Percentiles rank a stretch among this genome's conserved stretches.
These are phyloP conservation scores for Stemphylium beticola DNA, from an alignment of 2,329 filamentous ascomycete species.

Conservation along the genomic window DNA sequence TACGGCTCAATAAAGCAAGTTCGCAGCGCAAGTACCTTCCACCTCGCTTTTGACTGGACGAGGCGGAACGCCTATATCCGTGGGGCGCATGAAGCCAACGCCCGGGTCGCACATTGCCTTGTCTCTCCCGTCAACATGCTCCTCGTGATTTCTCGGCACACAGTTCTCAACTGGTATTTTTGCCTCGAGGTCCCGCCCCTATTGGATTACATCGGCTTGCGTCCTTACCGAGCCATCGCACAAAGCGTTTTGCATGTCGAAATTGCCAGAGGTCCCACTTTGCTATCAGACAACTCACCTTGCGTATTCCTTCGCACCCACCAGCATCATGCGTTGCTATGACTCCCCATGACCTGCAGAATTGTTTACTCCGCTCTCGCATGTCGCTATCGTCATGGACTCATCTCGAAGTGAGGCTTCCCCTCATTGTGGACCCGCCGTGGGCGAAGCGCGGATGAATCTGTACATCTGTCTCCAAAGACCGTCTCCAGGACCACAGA, in stretches of 20 bases:
- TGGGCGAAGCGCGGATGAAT: slow-evolving; percentile 2
- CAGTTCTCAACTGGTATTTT: slow-evolving; percentile 46
- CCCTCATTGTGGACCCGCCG: slow-evolving; percentile 1
- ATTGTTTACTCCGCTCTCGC: slow-evolving; percentile 38
- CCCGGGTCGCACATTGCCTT: slow-evolving; percentile 29
- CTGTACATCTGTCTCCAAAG: slow-evolving; percentile 11
- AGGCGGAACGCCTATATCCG: slow-evolving; percentile 41
- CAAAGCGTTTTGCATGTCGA: slow-evolving; percentile 34
- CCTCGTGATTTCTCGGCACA: slow-evolving; percentile 45
- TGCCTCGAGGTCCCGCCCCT: slow-evolving; percentile 22
- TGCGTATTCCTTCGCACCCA: slow-evolving; percentile 39
- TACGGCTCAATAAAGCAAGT: slow-evolving; percentile 37
- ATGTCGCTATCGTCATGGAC: slow-evolving; percentile 9
- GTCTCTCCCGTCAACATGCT: slow-evolving; percentile 37
- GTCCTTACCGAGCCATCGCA: slow-evolving; percentile 37
- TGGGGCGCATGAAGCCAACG: slow-evolving; percentile 42
- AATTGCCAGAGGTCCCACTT: slow-evolving; percentile 33
- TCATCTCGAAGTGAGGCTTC: slow-evolving; percentile 4
- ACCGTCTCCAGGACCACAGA: slow-evolving; percentile 1
- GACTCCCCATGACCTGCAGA: slow-evolving; percentile 32
- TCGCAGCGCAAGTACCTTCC: slow-evolving; percentile 28
- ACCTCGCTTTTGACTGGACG: slow-evolving; percentile 36
- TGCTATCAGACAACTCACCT: slow-evolving; percentile 47
- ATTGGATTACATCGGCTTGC: slow-evolving; percentile 37
- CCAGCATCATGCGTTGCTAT: slow-evolving; percentile 30